Evolutionary conservation across 345 rosid species (phyloP).

Genomic region (Psidium guajava): DNA sequence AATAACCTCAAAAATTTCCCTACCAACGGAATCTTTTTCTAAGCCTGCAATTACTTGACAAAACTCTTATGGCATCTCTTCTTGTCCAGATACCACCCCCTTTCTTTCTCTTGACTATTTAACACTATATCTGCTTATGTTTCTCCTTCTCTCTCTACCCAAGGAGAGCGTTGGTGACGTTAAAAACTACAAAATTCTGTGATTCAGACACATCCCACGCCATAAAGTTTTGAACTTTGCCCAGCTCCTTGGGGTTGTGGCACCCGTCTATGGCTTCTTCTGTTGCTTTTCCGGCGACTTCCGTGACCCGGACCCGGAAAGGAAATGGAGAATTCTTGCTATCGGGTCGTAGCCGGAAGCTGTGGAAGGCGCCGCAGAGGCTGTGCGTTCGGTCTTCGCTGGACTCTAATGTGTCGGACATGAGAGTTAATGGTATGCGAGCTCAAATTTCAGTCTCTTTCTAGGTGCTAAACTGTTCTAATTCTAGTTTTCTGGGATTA

Average conservation of each 20-base stretch:
- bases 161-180: not conserved
- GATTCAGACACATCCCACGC: not conserved
- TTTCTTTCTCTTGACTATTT: not conserved
- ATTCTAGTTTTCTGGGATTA: not conserved
- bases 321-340: not conserved
- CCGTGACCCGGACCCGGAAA: constrained; percentile 22
- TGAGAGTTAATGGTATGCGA: constrained; percentile 77
- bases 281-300: constrained; percentile 50
- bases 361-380: constrained; percentile 22
- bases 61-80: not conserved
- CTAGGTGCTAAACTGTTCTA: not conserved
- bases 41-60: not conserved
- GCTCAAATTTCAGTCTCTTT: not conserved
- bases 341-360: constrained; percentile 21
- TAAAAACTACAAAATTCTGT: not conserved
- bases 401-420: constrained; percentile 84
- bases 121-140: not conserved
- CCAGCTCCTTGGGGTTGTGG: not conserved
- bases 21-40: not conserved
- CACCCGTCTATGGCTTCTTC: constrained; percentile 52
- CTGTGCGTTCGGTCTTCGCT: constrained; percentile 44
- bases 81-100: not conserved
- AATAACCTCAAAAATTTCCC: not conserved
- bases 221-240: not conserved
- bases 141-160: not conserved